Percentiles rank a stretch among this genome's conserved stretches.
phyloP scores from a whole-genome alignment of 176 grass and related monocot genomes.

The Ananas comosus region DNA sequence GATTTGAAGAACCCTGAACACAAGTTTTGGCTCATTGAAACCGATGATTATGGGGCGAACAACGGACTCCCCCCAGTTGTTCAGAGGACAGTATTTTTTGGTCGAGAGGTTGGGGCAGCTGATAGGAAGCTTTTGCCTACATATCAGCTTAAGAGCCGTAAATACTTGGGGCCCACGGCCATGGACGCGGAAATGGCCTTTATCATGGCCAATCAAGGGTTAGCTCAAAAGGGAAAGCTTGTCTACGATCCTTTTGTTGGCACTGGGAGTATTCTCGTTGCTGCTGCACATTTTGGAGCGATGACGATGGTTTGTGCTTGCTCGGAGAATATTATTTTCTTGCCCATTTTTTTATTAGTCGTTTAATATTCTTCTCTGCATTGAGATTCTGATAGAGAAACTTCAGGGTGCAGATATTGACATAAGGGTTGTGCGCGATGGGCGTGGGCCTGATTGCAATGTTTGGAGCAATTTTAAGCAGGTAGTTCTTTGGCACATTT shows the following conservation, averaged over 20 bases:
- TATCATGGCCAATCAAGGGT: conserved; percentile 91
- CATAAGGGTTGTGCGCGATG: conserved; percentile 95
- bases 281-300: conserved; percentile 90
- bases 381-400: conserved; percentile 28
- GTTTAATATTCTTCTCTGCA: not conserved
- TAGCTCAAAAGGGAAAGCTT: conserved; percentile 51
- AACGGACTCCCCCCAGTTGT: conserved; percentile 81
- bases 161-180: conserved; percentile 78
- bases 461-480: conserved; percentile 98
- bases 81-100: conserved; percentile 77
- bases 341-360: not conserved
- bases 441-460: conserved; percentile 88
- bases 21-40: conserved; percentile 86
- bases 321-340: not conserved
- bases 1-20: conserved; percentile 73
- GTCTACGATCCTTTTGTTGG: conserved; percentile 95
- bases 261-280: conserved; percentile 86
- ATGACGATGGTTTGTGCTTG: conserved; percentile 85
- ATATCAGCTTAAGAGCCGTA: conserved; percentile 88
- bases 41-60: conserved; percentile 73
- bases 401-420: conserved; percentile 99
- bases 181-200: conserved; percentile 97
- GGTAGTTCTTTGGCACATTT: conserved; percentile 26
- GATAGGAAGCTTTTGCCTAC: conserved; percentile 82
- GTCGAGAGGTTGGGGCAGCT: conserved; percentile 73